Base-by-base conservation (phyloP, 1,284 basidiomycete species). In the Calocybe gambosa region DNA sequence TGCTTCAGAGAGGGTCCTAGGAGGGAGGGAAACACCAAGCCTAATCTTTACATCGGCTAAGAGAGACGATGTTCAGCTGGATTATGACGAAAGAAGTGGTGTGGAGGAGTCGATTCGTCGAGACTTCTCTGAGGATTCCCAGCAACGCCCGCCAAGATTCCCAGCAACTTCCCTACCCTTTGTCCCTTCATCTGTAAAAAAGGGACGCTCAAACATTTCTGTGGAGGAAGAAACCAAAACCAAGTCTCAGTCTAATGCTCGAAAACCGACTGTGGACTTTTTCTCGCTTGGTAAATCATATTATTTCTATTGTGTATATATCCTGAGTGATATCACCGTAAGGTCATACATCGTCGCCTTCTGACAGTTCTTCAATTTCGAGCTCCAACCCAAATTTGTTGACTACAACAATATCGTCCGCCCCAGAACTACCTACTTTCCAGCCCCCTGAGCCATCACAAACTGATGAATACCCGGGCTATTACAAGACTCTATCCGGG, bases 401-500 rank as follows among this genome's bases (percentile, higher is more conserved):
- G 26, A 55, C 39, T 29, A 45, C 47, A 26, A 29, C 53, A 45
- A 35, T 78, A n/a, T 83, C 82, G 6, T 78, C 87, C 23, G 86
- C 87, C 0, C 86, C 87, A 5, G 64, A 64, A 19, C 62, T 90
- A 6, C 74, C 82, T 12, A 82, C 83, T 42, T 92, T 85, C 58
- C 70, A 78, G 31, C 81, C 85, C 0, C 90, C 89, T 0, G 78
- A 82, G 45, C 91, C 91, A 0, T 85, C 80, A 3, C 71, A 78
- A 0, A 68, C 71, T 16, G 91, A 93, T 60, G 78, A 79, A 15
- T 92, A 93, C 62, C 91, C 91, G 1, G 91, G 91, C 1, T 94
- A 93, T 67, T 93, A 94, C 62, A 80, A 85, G 51, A 74, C 87
- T 20, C 89, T 89, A 0, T 84, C 85, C 1, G 89, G 90, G 8